These are phyloP conservation scores for Pseudoperonospora humuli DNA, from an alignment of 352 stramenopile species.

Conservation along the genomic window DNA sequence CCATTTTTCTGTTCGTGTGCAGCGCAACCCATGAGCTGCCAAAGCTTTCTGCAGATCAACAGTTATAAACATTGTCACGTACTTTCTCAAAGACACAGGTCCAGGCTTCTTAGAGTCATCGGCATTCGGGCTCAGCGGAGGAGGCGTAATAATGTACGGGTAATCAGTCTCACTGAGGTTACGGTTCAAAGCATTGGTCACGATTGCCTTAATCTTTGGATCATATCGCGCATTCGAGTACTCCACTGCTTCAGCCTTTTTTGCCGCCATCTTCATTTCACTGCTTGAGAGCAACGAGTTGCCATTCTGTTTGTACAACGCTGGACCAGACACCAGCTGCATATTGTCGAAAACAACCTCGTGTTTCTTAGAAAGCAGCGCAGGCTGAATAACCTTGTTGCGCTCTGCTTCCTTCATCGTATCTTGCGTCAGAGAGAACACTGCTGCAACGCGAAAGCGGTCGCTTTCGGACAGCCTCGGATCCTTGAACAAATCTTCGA, in stretches of 20 bases:
- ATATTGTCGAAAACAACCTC: constrained; percentile 63
- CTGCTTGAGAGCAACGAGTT: constrained; percentile 46
- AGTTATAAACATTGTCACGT: constrained; percentile 10
- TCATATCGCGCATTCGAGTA: constrained; percentile 79
- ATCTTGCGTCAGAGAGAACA: constrained; percentile 92
- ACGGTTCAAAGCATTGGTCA: constrained; percentile 54
- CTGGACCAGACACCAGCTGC: constrained; percentile 36
- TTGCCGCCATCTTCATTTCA: constrained; percentile 57
- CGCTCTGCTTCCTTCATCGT: constrained; percentile 82
- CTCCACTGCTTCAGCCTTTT: constrained; percentile 53
- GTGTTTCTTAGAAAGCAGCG: constrained; percentile 68
- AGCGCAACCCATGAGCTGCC: constrained; percentile 1
- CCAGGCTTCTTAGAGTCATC: constrained; percentile 45
- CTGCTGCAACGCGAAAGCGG: constrained; percentile 85
- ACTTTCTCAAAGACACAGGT: constrained; percentile 72
- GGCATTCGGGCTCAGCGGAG: constrained; percentile 26
- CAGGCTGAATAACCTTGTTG: constrained; percentile 77
- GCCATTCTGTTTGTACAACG: constrained; percentile 61
- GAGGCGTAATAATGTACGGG: constrained; percentile 76
- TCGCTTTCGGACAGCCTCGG: constrained; percentile 73
- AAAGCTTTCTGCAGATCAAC: background rate
- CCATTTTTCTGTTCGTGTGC: constrained; percentile 26
- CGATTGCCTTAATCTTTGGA: constrained; percentile 55
- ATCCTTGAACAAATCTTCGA: constrained; percentile 84
- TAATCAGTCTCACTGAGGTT: constrained; percentile 63